Evolutionary conservation across 2,329 filamentous ascomycete genomes (phyloP).

Genomic region (Aspergillus aculeatinus): DNA sequence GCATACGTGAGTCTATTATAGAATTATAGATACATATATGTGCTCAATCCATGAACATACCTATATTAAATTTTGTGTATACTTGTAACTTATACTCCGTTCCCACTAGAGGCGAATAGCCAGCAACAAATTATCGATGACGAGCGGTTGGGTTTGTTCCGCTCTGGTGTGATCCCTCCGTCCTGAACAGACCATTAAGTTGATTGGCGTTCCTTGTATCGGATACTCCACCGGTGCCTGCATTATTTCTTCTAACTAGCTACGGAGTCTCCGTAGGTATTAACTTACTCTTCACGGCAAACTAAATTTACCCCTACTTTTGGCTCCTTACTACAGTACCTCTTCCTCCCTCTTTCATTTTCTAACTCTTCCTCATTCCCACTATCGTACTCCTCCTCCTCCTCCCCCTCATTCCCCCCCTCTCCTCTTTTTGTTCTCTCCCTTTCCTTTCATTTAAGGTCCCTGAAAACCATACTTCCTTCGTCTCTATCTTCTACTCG

Average conservation of each 20-base stretch:
- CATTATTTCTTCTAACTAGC: neutral
- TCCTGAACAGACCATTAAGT: neutral
- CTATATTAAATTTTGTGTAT: no score
- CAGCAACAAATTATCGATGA: constrained; percentile 14
- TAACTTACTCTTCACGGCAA: neutral
- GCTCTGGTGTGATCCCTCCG: constrained; percentile 33
- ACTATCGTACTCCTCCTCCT: neutral
- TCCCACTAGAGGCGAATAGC: neutral
- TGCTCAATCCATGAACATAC: no score
- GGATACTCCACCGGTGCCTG: constrained; percentile 1
- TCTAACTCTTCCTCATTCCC: no score
- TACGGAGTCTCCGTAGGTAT: no score
- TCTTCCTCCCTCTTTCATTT: neutral
- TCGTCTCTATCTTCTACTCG: no score
- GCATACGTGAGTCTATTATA: no score
- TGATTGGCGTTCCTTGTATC: neutral
- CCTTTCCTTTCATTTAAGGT: neutral
- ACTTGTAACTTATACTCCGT: neutral
- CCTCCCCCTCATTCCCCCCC: neutral
- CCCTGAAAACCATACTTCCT: neutral
- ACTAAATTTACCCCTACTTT: constrained; percentile 4
- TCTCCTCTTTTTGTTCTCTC: no score
- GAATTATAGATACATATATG: no score
- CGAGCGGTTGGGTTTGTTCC: constrained; percentile 31
- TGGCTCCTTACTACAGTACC: constrained; percentile 1